phyloP scores from a whole-genome alignment of 2,329 filamentous ascomycete species.

The Pseudogymnoascus sp. region DNA sequence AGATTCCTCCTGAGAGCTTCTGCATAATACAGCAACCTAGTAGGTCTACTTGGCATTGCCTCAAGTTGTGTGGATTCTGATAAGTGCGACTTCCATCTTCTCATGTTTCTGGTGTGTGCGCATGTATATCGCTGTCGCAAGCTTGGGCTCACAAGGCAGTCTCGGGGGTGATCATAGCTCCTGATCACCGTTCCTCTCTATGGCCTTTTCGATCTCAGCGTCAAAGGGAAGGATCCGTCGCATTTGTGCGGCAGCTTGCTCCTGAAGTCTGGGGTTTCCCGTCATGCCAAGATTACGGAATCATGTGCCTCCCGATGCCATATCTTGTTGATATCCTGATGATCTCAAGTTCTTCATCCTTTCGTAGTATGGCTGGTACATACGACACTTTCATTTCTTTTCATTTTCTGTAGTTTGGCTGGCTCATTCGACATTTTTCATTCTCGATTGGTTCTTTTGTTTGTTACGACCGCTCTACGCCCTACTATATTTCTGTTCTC shows the following conservation, averaged over 20 bases:
- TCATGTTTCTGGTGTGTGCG: not conserved
- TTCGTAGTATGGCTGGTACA: constrained; percentile 8
- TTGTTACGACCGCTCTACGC: not conserved
- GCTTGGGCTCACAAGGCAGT: not conserved
- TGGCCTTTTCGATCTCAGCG: not conserved
- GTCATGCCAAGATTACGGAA: not conserved
- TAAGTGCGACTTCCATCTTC: not conserved
- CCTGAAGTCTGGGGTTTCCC: constrained; percentile 1
- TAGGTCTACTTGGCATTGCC: not conserved
- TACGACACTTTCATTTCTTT: constrained; percentile 1
- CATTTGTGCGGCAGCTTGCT: constrained; percentile 4
- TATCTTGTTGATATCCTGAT: constrained; percentile 4
- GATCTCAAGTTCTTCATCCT: not conserved
- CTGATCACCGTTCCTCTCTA: not conserved
- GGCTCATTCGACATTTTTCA: constrained; percentile 5
- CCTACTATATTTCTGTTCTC: not conserved
- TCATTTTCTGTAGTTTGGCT: constrained; percentile 8
- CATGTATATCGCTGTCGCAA: not conserved
- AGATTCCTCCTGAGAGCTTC: not conserved
- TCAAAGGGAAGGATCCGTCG: not conserved
- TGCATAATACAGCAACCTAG: not conserved
- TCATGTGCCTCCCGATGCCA: constrained; percentile 1
- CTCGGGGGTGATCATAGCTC: constrained; percentile 1
- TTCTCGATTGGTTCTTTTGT: constrained; percentile 5
- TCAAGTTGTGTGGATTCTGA: not conserved